Evolutionary conservation across 495 filamentous ascomycete species (phyloP), one percentile per base, ranked within the genome.

Genomic region (Hypoxylon perforatum): DNA sequence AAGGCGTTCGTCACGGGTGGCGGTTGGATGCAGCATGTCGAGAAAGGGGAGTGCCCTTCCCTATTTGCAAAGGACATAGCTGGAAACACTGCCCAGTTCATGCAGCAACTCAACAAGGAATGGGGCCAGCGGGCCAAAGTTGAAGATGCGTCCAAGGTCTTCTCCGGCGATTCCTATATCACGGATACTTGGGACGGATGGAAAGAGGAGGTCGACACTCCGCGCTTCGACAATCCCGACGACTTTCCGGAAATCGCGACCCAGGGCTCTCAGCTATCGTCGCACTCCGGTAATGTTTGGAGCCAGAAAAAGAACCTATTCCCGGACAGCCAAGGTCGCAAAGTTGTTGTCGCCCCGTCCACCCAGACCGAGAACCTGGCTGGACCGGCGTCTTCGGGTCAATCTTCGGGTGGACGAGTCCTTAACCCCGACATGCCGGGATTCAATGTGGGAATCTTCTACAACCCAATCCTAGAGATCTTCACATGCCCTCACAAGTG

Each of bases 401-500:
- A 14, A 25, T 35, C 48, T 28, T 58, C 51, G 12, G 56, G 36
- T 22, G 21, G 49, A 21, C 64, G 35, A n/a, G 63, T 70, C 17
- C 14, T 74, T 18, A 59, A 81, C 38, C 80, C 80, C 1, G 38
- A 69, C 1, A 50, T 66, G 19, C 73, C 71, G 3, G 28, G 41
- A 1, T 81, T 78, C 57, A 72, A 80, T 45, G 53, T 53, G 6
- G 39, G 47, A 2, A 21, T 65, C 1, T 80, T 73, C 48, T 75
- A 39, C 21, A 65, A 74, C 28, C 15, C 47, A 2, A 58, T 74
- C 18, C 50, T 72, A 2, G 30, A 67, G 2, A 75, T 69, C 46
- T 83, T 70, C 61, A 77, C 73, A 38, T 83, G 81, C 47, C 80
- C 79, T 1, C 58, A 79, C 38, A 64, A 61, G 21, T 83, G 79